phyloP scores from a whole-genome alignment of 192 early-diverging fungal genomes.

The Umbelopsis ramanniana region DNA sequence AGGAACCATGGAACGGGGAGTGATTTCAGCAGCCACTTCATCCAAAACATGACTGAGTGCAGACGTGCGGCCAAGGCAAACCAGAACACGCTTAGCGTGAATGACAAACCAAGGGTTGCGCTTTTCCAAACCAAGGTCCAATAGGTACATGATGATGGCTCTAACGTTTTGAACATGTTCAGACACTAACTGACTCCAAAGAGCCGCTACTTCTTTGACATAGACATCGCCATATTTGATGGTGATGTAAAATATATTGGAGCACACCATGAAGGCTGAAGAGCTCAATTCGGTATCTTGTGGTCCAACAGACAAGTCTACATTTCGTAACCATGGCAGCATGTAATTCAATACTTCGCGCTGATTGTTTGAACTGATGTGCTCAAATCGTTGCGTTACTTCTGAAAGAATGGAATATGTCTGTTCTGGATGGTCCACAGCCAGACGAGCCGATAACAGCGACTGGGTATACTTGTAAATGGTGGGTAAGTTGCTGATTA shows the following conservation, averaged over 20 bases:
- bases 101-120: conserved; percentile 80
- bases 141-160: conserved; percentile 71
- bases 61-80: conserved; percentile 69
- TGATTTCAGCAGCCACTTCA: conserved; percentile 66
- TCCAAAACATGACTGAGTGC: conserved; percentile 64
- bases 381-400: conserved; percentile 70
- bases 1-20: conserved; percentile 73
- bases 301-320: conserved; percentile 57
- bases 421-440: conserved; percentile 63
- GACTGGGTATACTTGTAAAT: conserved; percentile 84
- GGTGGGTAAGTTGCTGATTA: conserved; percentile 69
- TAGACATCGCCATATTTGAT: conserved; percentile 80
- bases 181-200: conserved; percentile 77
- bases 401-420: conserved; percentile 79
- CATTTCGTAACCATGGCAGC: conserved; percentile 82
- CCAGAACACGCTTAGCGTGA: conserved; percentile 80
- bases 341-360: conserved; percentile 75
- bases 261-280: conserved; percentile 64
- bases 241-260: conserved; percentile 83
- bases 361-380: conserved; percentile 59
- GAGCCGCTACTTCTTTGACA: conserved; percentile 72
- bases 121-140: conserved; percentile 72
- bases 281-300: conserved; percentile 49
- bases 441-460: conserved; percentile 67
- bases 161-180: conserved; percentile 63